Conservation (phyloP, 2,329 filamentous ascomycete species). For the Ophiostoma pallidulum region DNA sequence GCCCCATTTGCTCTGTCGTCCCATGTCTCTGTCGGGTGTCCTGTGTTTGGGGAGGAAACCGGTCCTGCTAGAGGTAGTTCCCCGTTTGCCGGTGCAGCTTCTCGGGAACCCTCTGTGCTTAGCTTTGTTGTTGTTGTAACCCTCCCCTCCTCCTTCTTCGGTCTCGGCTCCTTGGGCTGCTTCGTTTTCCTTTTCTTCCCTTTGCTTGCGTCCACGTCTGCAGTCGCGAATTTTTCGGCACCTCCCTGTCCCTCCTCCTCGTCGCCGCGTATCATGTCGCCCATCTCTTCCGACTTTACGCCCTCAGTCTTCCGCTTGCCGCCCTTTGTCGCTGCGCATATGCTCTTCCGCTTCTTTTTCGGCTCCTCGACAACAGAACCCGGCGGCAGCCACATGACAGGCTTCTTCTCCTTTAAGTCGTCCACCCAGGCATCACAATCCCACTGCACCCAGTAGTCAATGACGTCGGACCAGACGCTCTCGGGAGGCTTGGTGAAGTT, state of each 20-base stretch:
- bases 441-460: conserved; percentile 67
- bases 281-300: background rate
- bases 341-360: conserved; percentile 27
- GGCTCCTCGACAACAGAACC: conserved; percentile 29
- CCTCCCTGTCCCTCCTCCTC: no score
- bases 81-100: conserved; percentile 2
- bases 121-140: background rate
- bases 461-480: conserved; percentile 62
- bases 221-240: background rate
- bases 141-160: background rate
- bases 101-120: background rate
- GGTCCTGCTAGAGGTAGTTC: conserved; percentile 14
- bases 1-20: conserved; percentile 38
- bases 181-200: background rate
- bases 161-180: background rate
- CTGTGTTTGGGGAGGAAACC: conserved; percentile 19
- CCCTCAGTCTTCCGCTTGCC: background rate
- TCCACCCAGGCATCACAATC: conserved; percentile 66
- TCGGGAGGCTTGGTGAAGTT: conserved; percentile 64
- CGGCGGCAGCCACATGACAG: conserved; percentile 49
- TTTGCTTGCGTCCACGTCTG: background rate
- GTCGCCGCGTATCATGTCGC: background rate
- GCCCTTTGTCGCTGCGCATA: conserved; percentile 18
- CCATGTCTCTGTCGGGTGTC: conserved; percentile 34
- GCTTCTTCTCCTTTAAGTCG: conserved; percentile 50